Evolutionary conservation across 495 filamentous ascomycete genomes (phyloP), one percentile per base, ranked within the genome.

Genomic region (Hyaloscypha finlandica): DNA sequence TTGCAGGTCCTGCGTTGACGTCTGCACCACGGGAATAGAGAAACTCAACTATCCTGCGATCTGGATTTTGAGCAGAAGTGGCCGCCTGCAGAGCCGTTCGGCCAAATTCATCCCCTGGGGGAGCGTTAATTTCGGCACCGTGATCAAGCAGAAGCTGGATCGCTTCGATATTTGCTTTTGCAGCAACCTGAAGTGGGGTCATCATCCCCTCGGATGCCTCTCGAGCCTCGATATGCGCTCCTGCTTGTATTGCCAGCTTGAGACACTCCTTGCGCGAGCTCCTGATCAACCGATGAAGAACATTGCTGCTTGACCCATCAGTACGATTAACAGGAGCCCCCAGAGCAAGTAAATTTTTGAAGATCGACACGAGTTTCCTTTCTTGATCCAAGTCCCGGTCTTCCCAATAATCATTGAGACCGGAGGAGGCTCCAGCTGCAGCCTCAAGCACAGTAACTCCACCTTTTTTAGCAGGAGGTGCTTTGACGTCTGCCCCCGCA

Each of bases 1-100:
- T 6, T 58, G 63, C 59, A 4, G 63, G 53, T n/a, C 22, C 33
- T 19, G 59, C 68, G 35, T 70, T 70, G 37, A 32, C 48, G 31
- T 64, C 54, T 37, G 68, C 64, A 6, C 68, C 68, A 29, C 12
- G 35, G 29, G 52, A 71, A 35, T 2, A 70, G 9, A 12, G 35
- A 16, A 33, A 31, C 32, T 37, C 64, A 59, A 9, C 64, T 64
- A 48, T 30, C 16, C 32, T 58, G 1, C 12, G 51, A 63, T 20
- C n/a, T n/a, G n/a, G n/a, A n/a, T n/a, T n/a, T n/a, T n/a, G n/a
- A n/a, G n/a, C n/a, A n/a, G n/a, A n/a, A n/a, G n/a, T n/a, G n/a
- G 64, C 68, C 33, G 58, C 68, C 67, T 70, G 68, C 35, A 70
- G 58, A 56, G 68, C 68, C 4, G 68, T 70, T 54, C 33, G 3